A percentile compares a stretch with the other conserved stretches of the same genome.
These are phyloP conservation scores for Aureobasidium sp. DNA, from an alignment of 2,329 filamentous ascomycete species.

Conservation along the genomic window DNA sequence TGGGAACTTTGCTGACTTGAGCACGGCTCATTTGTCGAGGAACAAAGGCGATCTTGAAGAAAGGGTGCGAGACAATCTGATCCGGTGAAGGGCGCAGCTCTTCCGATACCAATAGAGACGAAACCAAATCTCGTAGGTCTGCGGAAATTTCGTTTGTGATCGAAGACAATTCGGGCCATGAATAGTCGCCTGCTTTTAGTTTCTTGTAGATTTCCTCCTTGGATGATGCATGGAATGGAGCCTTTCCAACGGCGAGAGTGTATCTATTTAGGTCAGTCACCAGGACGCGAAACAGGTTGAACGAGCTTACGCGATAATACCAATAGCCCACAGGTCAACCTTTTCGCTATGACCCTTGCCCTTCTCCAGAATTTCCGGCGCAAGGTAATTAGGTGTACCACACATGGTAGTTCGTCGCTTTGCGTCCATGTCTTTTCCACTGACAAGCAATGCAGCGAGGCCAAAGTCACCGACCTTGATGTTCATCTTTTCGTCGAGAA, in stretches of 20 bases:
- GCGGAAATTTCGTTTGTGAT: constrained; percentile 63
- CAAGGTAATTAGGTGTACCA: constrained; percentile 96
- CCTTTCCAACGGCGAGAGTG: constrained; percentile 92
- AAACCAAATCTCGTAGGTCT: constrained; percentile 71
- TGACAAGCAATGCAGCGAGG: constrained; percentile 82
- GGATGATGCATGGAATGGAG: constrained; percentile 88
- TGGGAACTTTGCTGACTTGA: constrained; percentile 40
- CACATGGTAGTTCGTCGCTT: constrained; percentile 83
- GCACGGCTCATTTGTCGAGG: constrained; percentile 46
- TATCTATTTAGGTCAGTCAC: constrained; percentile 41
- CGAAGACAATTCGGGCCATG: constrained; percentile 64
- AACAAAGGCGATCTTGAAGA: constrained; percentile 71
- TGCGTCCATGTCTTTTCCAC: constrained; percentile 80
- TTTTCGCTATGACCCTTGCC: constrained; percentile 95
- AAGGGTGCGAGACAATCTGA: constrained; percentile 68
- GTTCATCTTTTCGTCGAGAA: constrained; percentile 90
- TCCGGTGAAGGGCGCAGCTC: constrained; percentile 69
- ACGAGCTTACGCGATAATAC: constrained; percentile 71
- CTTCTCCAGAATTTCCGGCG: constrained; percentile 91
- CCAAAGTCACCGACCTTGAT: constrained; percentile 98
- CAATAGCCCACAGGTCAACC: constrained; percentile 96
- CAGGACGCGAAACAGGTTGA: constrained; percentile 38
- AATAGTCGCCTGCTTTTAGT: constrained; percentile 65
- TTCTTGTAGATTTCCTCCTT: constrained; percentile 76
- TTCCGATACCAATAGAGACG: constrained; percentile 67